phyloP scores from a whole-genome alignment of 352 stramenopile species.

The Blastocystis sp. region DNA sequence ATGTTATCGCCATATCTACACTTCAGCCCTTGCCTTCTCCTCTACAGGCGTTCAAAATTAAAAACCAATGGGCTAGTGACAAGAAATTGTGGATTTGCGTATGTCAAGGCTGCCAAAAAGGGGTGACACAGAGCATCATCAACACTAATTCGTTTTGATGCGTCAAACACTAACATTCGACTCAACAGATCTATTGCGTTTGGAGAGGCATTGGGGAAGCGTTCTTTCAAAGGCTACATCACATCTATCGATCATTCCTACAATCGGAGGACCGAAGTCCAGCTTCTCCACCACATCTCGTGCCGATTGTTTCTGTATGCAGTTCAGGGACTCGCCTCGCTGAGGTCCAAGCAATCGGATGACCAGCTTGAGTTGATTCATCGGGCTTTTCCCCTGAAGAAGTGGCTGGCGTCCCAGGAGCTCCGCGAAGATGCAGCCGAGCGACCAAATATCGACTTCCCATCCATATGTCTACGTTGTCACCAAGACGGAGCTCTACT shows the following conservation, averaged over 20 bases:
- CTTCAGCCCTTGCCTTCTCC: neutral
- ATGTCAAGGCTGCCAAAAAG: constrained; percentile 9
- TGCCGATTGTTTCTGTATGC: constrained; percentile 45
- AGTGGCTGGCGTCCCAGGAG: constrained; percentile 15
- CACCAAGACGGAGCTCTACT: neutral
- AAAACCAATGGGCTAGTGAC: neutral
- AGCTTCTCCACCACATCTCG: constrained; percentile 36
- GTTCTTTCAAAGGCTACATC: neutral
- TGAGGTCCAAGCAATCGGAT: constrained; percentile 44
- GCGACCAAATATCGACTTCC: constrained; percentile 91
- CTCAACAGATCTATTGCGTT: constrained; percentile 76
- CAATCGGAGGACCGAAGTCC: constrained; percentile 9
- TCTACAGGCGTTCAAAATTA: neutral
- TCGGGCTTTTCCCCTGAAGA: constrained; percentile 17
- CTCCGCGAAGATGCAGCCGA: constrained; percentile 92
- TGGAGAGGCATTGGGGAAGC: constrained; percentile 71
- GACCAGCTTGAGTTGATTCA: constrained; percentile 41
- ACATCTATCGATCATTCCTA: neutral
- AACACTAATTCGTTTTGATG: constrained; percentile 87
- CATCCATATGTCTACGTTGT: neutral
- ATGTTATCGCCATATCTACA: constrained; percentile 15
- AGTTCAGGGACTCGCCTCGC: neutral
- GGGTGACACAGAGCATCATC: constrained; percentile 65
- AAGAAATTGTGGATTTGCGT: neutral
- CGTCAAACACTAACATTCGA: constrained; percentile 85